Conservation (phyloP, 1,284 basidiomycete species). For the Hypsizygus ulmarius region DNA sequence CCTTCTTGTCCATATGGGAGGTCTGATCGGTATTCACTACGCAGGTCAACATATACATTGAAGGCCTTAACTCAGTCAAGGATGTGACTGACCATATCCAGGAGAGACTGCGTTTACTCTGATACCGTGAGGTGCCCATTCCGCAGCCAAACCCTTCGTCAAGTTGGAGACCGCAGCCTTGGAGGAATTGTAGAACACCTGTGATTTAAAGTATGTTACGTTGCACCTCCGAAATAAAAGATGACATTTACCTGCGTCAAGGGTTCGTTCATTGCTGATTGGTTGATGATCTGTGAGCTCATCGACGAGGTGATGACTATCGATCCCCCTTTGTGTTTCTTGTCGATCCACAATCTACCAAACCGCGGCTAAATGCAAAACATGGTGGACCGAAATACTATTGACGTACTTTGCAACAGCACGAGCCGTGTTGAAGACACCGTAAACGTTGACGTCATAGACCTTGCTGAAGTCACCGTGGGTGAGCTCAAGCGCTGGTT, state of each 20-base stretch:
- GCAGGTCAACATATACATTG: not conserved
- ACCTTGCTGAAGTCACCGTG: slow-evolving; percentile 30
- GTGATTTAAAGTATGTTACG: not conserved
- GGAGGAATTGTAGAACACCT: slow-evolving; percentile 62
- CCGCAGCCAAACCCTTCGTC: slow-evolving; percentile 55
- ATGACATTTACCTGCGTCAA: slow-evolving; percentile 29
- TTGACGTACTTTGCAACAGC: slow-evolving; percentile 32
- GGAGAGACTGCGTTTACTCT: slow-evolving; percentile 62
- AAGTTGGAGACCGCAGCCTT: slow-evolving; percentile 60
- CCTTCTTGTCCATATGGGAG: slow-evolving; percentile 30
- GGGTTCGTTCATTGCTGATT: slow-evolving; percentile 25
- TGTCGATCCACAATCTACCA: slow-evolving; percentile 31
- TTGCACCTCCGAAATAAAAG: not conserved
- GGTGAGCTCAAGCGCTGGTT: slow-evolving; percentile 36
- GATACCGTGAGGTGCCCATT: slow-evolving; percentile 54
- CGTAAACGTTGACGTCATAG: slow-evolving; percentile 24
- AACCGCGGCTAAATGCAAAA: not conserved
- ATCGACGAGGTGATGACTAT: slow-evolving; percentile 38
- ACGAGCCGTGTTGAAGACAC: slow-evolving; percentile 38
- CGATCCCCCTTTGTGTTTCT: slow-evolving; percentile 28
- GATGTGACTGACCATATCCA: slow-evolving; percentile 47
- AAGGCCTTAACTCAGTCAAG: not conserved
- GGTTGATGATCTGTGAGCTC: slow-evolving; percentile 41
- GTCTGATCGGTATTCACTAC: slow-evolving; percentile 36
- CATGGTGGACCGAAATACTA: not conserved